Evolutionary conservation across 768 basidiomycete genomes (phyloP), one percentile per base, ranked within the genome.

Genomic region (Termitomyces sp.): DNA sequence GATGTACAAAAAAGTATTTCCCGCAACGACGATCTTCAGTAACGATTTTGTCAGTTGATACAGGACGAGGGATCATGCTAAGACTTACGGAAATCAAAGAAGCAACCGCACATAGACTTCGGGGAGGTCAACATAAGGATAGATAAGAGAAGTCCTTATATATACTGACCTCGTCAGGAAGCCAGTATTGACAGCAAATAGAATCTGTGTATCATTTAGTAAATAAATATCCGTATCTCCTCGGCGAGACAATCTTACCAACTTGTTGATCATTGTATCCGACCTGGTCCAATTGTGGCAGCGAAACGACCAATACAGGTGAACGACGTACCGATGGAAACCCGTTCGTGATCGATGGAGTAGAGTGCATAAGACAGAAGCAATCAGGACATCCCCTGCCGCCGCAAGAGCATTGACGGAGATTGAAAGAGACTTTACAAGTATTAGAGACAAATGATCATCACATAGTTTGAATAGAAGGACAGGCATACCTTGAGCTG

Each of bases 1-100:
- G 45, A 83, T 78, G 56, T 84, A 85, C 51, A 82, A 64, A 68
- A 82, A 80, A 0, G 81, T 77, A 2, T 72, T 37, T 0, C 75
- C 75, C 32, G 77, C 76, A 17, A 72, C 70, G 12, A 70, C 56
- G 62, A 83, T 83, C 81, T 83, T 40, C 12, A 37, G 40, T 32
- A n/a, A 45, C 55, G 40, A 45, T 51, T 19, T 47, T 12, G 40
- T 37, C n/a, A 45, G 28, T 44, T 5, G 32, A 19, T 28, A 21
- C 35, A 38, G 30, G 49, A 45, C 17, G 12, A 3, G 22, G 22
- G 58, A 49, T 22, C n/a, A 50, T 22, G 28, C 12, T 28, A 44
- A 30, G 24, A 64, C 75, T 59, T 51, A 78, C 81, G 22, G 78
- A 77, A 26, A 83, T 69, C 28, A 85, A 67, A 17, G 83, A 83